Evolutionary conservation across 108 stramenopile species (phyloP), one percentile per base, ranked within the genome.

Genomic region (Conticribra guillardii): DNA sequence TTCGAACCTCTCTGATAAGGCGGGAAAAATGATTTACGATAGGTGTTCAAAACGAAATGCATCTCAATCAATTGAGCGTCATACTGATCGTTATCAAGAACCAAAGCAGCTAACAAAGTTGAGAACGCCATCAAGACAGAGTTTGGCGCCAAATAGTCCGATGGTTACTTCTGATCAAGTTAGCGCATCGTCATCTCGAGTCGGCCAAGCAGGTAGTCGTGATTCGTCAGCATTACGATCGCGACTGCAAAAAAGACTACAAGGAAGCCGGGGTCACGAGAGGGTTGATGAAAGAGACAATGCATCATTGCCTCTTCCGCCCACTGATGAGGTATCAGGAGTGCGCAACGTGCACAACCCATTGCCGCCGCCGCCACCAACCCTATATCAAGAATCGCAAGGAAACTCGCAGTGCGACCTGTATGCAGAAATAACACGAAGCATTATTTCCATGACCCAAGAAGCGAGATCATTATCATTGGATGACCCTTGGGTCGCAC

Each of bases 11-110:
- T 76, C 81, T 69, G 67, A 71, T 34, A 89, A 91, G 26, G 81
- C 85, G 1, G 68, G 71, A 41, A 55, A 49, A 16, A 55, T 85
- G 57, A 76, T 94, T 26, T 82, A 82, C 64, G 89, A 90, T 26
- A 79, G 83, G 16, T 66, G 69, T 57, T 60, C 41, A 22, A 81
- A 71, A 30, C 74, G 64, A 31, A 56, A 53, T 28, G 45, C 17
- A 8, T 51, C 29, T 41, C 16, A 41, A 70, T n/a, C n/a, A n/a
- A n/a, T n/a, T n/a, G 48, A 62, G 23, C 49, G 19, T 19, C 57
- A 46, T 3, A 24, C 29, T 27, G 21, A 58, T 79, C 69, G 52
- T 23, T 41, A 41, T 56, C 64, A 45, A 65, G 67, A 60, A 46
- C 60, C 21, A 2, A 55, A 19, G 32, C 65, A 48, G 26, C 28